Percentiles rank a stretch among this genome's conserved stretches.
Evolutionary conservation across 2,329 filamentous ascomycete genomes (phyloP).

Genomic region (Diaporthe destruens): DNA sequence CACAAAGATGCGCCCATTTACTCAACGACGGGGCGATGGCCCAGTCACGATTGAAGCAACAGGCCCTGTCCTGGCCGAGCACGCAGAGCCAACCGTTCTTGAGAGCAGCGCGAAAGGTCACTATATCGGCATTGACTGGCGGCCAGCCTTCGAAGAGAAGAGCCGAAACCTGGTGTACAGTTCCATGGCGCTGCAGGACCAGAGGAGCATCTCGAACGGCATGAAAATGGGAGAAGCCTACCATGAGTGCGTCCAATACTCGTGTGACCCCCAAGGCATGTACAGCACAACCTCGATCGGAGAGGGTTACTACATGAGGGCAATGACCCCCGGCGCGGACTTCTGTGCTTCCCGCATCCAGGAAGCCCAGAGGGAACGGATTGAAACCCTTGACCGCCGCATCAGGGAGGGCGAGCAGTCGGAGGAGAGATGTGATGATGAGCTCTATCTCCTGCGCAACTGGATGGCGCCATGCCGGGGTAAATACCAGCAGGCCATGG

Average conservation of each 20-base stretch:
- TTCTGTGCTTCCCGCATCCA: not conserved
- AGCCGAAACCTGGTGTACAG: not conserved
- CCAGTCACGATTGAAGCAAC: too few species aligned
- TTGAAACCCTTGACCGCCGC: not conserved
- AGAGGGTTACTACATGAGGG: conserved; percentile 3
- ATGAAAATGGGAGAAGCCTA: not conserved
- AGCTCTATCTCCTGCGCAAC: not conserved
- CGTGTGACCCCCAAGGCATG: not conserved
- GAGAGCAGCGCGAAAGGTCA: not conserved
- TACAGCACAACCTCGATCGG: not conserved
- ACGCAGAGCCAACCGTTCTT: not conserved
- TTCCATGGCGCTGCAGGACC: not conserved
- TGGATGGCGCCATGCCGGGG: not conserved
- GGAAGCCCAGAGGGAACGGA: not conserved
- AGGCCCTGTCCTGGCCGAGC: not conserved
- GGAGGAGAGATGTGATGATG: not conserved
- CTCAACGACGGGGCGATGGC: not conserved
- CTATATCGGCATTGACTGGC: not conserved
- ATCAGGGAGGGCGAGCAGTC: not conserved
- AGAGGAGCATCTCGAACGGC: not conserved
- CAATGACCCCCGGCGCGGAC: not conserved
- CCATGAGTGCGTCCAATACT: not conserved
- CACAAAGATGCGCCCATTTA: not conserved
- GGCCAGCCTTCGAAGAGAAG: not conserved
- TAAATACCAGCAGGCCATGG: not conserved